phyloP scores from a whole-genome alignment of 352 stramenopile genomes.

The Phytophthora megakarya region DNA sequence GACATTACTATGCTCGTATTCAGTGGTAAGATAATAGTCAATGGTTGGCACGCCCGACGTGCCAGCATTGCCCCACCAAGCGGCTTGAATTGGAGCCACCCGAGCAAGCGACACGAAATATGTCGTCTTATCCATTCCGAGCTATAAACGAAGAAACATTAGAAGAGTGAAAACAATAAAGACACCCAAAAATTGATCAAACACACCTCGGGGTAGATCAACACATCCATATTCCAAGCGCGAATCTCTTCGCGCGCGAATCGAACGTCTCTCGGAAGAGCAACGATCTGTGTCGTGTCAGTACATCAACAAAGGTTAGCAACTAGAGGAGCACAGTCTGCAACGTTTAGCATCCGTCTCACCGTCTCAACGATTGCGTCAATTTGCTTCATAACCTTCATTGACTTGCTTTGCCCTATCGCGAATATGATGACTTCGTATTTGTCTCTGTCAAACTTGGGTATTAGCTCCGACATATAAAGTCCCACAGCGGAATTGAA shows the following conservation, averaged over 20 bases:
- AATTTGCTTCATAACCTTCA: constrained; percentile 48
- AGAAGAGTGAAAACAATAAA: constrained; percentile 6
- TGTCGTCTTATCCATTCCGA: constrained; percentile 80
- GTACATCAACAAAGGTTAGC: background rate
- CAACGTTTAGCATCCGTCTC: background rate
- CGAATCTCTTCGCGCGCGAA: constrained; percentile 55
- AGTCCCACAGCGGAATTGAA: constrained; percentile 54
- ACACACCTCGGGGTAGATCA: constrained; percentile 75
- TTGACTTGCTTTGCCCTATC: constrained; percentile 61
- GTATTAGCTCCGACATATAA: constrained; percentile 71
- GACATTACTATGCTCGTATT: constrained; percentile 58
- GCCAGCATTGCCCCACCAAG: constrained; percentile 79
- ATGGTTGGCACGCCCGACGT: constrained; percentile 69
- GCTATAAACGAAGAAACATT: constrained; percentile 32
- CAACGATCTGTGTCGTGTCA: constrained; percentile 43
- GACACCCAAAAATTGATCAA: background rate
- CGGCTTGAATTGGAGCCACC: constrained; percentile 68
- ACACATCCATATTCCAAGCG: constrained; percentile 56
- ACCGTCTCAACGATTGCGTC: constrained; percentile 58
- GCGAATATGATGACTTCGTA: constrained; percentile 79
- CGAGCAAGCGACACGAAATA: constrained; percentile 76
- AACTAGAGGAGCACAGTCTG: background rate
- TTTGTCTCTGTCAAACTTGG: constrained; percentile 53
- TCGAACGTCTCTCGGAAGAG: constrained; percentile 54
- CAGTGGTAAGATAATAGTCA: constrained; percentile 72